These are phyloP conservation scores for sunflower (Helianthus annuus) DNA, from an alignment of 129 eudicot genomes.

Conservation along the genomic window HanXRQr2.0-SUNRISE NC_035436.2:53621083-53621582, in stretches of 20 bases:
- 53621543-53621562: too few species aligned
- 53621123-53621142: too few species aligned
- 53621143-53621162: too few species aligned
- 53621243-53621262: constrained; percentile 61
- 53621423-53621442: constrained; percentile 55
- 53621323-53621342: constrained; percentile 42
- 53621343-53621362: constrained; percentile 44
- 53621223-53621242: constrained; percentile 27
- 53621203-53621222: not conserved
- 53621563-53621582: too few species aligned
- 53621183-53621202: not conserved
- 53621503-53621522: constrained; percentile 26
- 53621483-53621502: constrained; percentile 2
- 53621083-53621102: too few species aligned
- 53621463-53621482: constrained; percentile 1
- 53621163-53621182: not conserved
- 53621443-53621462: constrained; percentile 44
- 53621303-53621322: constrained; percentile 43
- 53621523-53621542: not conserved
- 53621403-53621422: constrained; percentile 52
- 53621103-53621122: too few species aligned
- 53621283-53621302: constrained; percentile 42
- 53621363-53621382: constrained; percentile 50
- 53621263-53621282: constrained; percentile 34
- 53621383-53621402: constrained; percentile 51